phyloP scores from a whole-genome alignment of 129 eudicot genomes.

The Artemisia tridentata region DNA sequence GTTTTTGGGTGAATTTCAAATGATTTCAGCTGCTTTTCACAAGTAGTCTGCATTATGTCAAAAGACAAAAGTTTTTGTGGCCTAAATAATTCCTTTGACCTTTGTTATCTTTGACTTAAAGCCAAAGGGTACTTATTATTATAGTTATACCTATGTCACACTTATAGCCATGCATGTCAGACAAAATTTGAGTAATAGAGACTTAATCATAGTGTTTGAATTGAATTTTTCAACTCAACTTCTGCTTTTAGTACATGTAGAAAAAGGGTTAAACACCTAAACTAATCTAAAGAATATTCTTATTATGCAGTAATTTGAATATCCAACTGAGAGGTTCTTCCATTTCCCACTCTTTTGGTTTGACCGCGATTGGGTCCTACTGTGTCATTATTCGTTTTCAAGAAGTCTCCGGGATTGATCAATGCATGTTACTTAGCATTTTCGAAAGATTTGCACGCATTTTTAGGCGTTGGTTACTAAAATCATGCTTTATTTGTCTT shows the following conservation, averaged over 20 bases:
- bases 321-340: slow-evolving; percentile 5
- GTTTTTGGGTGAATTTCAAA: slow-evolving; percentile 13
- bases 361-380: slow-evolving; percentile 29
- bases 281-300: slow-evolving; percentile 1
- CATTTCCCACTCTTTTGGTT: slow-evolving; percentile 21
- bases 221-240: slow-evolving; percentile 22
- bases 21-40: slow-evolving; percentile 31
- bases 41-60: slow-evolving; percentile 39
- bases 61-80: slow-evolving; percentile 35
- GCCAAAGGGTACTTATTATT: slow-evolving; percentile 45
- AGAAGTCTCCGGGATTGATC: slow-evolving; percentile 29
- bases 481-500: slow-evolving; percentile 39
- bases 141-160: slow-evolving; percentile 26
- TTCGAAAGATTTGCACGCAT: slow-evolving; percentile 36
- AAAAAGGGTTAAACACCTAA: slow-evolving; percentile 25
- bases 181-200: slow-evolving; percentile 36
- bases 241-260: slow-evolving; percentile 22
- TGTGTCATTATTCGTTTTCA: not conserved
- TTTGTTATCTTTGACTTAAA: slow-evolving; percentile 52
- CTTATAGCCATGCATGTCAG: slow-evolving; percentile 42
- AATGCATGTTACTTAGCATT: slow-evolving; percentile 36
- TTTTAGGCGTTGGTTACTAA: slow-evolving; percentile 42
- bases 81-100: slow-evolving; percentile 42
- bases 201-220: slow-evolving; percentile 35
- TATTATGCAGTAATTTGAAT: slow-evolving; percentile 13